Evolutionary conservation across 257 asterid genomes (phyloP), one percentile per base, ranked within the genome.

Genomic region (Lycium barbarum): DNA sequence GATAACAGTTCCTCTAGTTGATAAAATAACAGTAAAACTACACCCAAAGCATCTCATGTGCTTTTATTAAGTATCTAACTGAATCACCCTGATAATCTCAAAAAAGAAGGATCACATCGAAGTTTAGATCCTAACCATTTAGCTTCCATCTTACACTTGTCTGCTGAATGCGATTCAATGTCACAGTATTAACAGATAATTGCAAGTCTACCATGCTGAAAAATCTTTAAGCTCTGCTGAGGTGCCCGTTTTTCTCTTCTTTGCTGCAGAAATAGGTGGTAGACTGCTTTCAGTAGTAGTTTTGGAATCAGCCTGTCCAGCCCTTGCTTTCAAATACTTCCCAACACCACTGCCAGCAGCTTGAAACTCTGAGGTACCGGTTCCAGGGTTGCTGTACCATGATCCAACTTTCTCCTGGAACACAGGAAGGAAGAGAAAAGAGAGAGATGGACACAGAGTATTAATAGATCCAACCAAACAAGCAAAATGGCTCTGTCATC

Each of bases 321-420:
- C 80, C 87, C 81, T 87, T 59, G 93, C 88, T 87, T 92, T 91
- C 85, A 94, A 83, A 90, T 97, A 97, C 90, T 90, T 95, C 51
- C 99, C 98, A 26, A 94, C 94, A 47, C 98, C 97, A 85, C 88
- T 89, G 35, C 94, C 96, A 45, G 51, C 86, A 14, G 90, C 88
- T 86, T 89, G 91, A 84, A 85, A 84, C 58, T 91, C 97, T 83
- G 89, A 58, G 15, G 87, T 51, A n/a, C 90, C 88, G 3, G 92
- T 90, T 49, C 90, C 93, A 8, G 98, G 98, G 83, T 92, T 95
- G 93, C 98, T 97, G 89, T 85, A 96, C 98, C 99, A 97, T 18
- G 98, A 97, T 26, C 99, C 99, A 43, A 93, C 87, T 91, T 93
- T 93, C 67, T 95, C 98, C 99, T 95, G 95, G 86, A 86, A 84